A percentile compares a stretch with the other conserved stretches of the same genome.
phyloP scores from a whole-genome alignment of 2,329 filamentous ascomycete species.

The Sporothrix schenckii region DNA sequence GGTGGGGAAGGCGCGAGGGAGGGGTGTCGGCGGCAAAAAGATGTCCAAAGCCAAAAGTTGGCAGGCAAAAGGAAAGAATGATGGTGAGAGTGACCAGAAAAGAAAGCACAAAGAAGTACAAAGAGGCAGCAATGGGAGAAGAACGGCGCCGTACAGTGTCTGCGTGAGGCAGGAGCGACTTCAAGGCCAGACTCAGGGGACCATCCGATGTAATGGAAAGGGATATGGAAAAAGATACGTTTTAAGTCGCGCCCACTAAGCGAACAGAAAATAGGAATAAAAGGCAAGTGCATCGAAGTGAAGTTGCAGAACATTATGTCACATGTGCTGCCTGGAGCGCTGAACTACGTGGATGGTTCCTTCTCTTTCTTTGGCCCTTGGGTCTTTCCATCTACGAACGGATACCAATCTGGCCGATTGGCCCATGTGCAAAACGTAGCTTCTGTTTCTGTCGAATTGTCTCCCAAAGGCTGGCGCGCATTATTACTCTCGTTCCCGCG shows the following conservation, averaged over 20 bases:
- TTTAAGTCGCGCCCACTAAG: too few species aligned
- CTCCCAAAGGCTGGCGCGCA: not conserved
- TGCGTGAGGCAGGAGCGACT: not conserved
- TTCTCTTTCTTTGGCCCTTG: not conserved
- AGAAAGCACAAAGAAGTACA: not conserved
- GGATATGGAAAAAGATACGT: not conserved
- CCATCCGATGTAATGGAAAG: not conserved
- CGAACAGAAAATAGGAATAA: not conserved
- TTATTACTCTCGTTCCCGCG: not conserved
- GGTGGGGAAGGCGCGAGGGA: conserved; percentile 23
- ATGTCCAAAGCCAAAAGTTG: not conserved
- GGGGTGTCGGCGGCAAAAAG: conserved; percentile 18
- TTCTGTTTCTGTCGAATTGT: not conserved
- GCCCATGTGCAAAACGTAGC: not conserved
- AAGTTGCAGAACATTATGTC: conserved; percentile 7
- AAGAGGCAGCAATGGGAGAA: not conserved
- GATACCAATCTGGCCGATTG: not conserved
- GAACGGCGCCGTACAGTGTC: not conserved
- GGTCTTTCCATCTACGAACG: not conserved
- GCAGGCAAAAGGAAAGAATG: not conserved
- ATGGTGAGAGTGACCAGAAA: not conserved
- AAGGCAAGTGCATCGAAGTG: not conserved
- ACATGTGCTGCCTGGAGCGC: conserved; percentile 24
- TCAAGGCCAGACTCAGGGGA: not conserved
- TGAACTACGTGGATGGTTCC: not conserved